Evolutionary conservation across 2,329 filamentous ascomycete genomes (phyloP), one percentile per base, ranked within the genome.

Genomic region (Colletotrichum truncatum): DNA sequence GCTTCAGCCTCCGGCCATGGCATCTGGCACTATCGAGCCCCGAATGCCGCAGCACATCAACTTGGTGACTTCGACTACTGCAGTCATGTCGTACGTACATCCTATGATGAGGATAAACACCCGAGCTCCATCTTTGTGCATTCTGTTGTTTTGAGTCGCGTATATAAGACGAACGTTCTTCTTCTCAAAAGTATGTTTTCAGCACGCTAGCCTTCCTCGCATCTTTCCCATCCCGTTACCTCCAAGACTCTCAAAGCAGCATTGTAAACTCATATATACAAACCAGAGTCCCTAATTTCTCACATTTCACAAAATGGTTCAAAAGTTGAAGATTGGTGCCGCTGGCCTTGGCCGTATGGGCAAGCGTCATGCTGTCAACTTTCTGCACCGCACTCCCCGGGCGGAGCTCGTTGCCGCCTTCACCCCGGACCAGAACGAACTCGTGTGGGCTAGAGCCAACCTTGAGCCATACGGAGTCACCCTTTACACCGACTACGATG

Each of bases 271-370:
- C 7, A 4, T 23, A 0, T 25, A 1, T 3, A 46, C 23, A 8
- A 46, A 16, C 2, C 0, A 5, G n/a, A 8, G 23, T 1, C 10
- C 12, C 11, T 11, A 8, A 0, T 21, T 3, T 9, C n/a, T 18
- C 43, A 46, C 11, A 0, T 1, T 11, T 11, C 12, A 7, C 23
- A 46, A 0, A 6, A 46, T 65, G 56, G 56, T 61, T 1, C 54
- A 67, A 34, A 76, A 73, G 60, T 73, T 84, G 66, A 76, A 80
- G 66, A 75, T 85, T 56, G 84, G 76, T 46, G 80, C 79, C 32
- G 81, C 81, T 28, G 83, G 84, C 57, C 81, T 85, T 26, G 83
- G 84, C 39, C 81, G 84, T 55, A 86, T 86, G 81, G 84, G 84
- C 46, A 79, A 81, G 60, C 78, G 82, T 14, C 83, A 86, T 73